Conservation (phyloP, 1,139 yeast species). For the Candida tunisiensis region DNA sequence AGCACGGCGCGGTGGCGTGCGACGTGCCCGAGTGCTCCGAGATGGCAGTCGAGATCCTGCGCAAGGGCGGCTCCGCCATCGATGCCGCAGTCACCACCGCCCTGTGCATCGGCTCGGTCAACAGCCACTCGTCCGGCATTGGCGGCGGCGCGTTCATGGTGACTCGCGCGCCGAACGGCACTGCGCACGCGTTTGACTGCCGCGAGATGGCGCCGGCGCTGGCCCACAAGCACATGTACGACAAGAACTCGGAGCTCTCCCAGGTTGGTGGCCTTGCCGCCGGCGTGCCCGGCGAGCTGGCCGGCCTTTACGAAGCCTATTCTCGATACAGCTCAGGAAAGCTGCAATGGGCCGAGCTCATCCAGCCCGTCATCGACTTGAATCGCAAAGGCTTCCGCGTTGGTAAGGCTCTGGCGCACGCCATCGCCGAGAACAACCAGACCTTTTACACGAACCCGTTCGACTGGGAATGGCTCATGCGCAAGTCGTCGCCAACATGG, state of each 20-base stretch:
- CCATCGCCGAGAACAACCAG: conserved; percentile 11
- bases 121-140: conserved; percentile 74
- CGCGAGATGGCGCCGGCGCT: conserved; percentile 69
- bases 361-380: conserved; percentile 58
- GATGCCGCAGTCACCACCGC: conserved; percentile 89
- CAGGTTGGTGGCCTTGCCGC: conserved; percentile 72
- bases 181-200: conserved; percentile 58
- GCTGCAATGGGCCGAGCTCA: conserved; percentile 52
- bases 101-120: conserved; percentile 70
- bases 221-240: conserved; percentile 53
- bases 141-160: conserved; percentile 86
- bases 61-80: conserved; percentile 60
- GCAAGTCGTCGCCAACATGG: conserved; percentile 22
- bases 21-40: conserved; percentile 60
- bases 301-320: conserved; percentile 54
- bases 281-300: conserved; percentile 81
- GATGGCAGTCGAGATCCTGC: conserved; percentile 45
- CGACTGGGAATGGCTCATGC: conserved; percentile 18
- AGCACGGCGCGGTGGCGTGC: conserved; percentile 54
- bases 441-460: conserved; percentile 1
- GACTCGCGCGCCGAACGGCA: conserved; percentile 28
- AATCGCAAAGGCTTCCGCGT: conserved; percentile 55
- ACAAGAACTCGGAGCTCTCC: conserved; percentile 28
- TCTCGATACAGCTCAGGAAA: conserved; percentile 51
- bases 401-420: conserved; percentile 28